These are phyloP conservation scores for Capronia americana DNA, from an alignment of 2,329 filamentous ascomycete genomes.

Conservation along the genomic window DNA sequence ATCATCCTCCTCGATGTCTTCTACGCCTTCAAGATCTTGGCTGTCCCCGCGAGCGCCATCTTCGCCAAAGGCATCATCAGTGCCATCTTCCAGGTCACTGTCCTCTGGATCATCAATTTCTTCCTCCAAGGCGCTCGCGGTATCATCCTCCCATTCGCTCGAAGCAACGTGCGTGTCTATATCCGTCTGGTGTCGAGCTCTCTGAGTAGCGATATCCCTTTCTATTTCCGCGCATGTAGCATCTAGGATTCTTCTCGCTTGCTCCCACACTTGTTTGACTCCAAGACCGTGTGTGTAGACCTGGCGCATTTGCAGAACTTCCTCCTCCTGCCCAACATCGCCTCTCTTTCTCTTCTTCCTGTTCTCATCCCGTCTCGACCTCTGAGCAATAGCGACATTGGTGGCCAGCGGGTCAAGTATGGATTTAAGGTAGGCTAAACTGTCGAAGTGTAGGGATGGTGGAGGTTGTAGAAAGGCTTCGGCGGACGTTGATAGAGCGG, in stretches of 20 bases:
- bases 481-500: slow-evolving; percentile 66
- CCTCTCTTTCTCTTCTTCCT: slow-evolving; percentile 46
- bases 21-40: slow-evolving; percentile 43
- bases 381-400: slow-evolving; percentile 75
- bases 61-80: slow-evolving; percentile 26
- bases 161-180: slow-evolving; percentile 14
- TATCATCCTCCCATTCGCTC: slow-evolving; percentile 25
- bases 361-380: slow-evolving; percentile 71
- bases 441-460: slow-evolving; percentile 68
- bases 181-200: slow-evolving; percentile 43
- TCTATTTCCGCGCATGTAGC: slow-evolving; percentile 39
- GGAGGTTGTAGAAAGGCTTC: slow-evolving; percentile 80
- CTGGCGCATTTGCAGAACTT: slow-evolving; percentile 77
- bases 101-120: slow-evolving; percentile 13
- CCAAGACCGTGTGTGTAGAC: slow-evolving; percentile 88
- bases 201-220: slow-evolving; percentile 43
- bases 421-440: slow-evolving; percentile 77
- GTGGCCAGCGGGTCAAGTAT: slow-evolving; percentile 79
- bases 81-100: neutral
- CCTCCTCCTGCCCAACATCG: slow-evolving; percentile 50
- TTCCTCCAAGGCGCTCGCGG: slow-evolving; percentile 28
- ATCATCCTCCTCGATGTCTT: slow-evolving; percentile 43
- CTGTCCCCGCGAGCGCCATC: slow-evolving; percentile 40
- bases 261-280: slow-evolving; percentile 90
- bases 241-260: slow-evolving; percentile 80